Conservation (phyloP, 2,329 filamentous ascomycete species). For the Aaosphaeria pasadenensis region DNA sequence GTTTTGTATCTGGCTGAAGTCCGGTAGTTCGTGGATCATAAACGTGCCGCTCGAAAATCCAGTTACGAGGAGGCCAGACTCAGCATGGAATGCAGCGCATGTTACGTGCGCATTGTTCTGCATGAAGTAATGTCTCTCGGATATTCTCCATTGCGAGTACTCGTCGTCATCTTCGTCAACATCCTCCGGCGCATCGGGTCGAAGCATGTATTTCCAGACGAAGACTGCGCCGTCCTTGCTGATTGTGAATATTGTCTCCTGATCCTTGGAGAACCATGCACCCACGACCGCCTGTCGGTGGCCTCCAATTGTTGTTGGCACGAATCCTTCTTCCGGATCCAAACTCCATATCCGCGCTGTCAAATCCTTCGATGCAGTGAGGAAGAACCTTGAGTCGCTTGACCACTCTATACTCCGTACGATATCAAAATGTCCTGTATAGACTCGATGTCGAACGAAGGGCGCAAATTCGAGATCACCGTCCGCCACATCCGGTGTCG, state of each 20-base stretch:
- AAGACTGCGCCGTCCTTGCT: slow-evolving; percentile 98
- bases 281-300: slow-evolving; percentile 86
- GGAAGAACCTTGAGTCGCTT: slow-evolving; percentile 89
- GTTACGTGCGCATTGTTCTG: slow-evolving; percentile 83
- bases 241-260: slow-evolving; percentile 93
- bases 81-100: slow-evolving; percentile 85
- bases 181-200: slow-evolving; percentile 54
- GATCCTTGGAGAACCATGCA: slow-evolving; percentile 95
- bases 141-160: slow-evolving; percentile 84
- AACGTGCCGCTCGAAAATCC: slow-evolving; percentile 96
- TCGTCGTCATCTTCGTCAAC: slow-evolving; percentile 59
- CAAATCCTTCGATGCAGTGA: slow-evolving; percentile 87
- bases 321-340: slow-evolving; percentile 80
- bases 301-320: slow-evolving; percentile 83
- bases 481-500: slow-evolving; percentile 71
- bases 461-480: slow-evolving; percentile 86
- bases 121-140: slow-evolving; percentile 90
- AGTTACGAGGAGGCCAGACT: slow-evolving; percentile 87
- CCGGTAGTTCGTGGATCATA: slow-evolving; percentile 90
- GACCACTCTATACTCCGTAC: slow-evolving; percentile 92
- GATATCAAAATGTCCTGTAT: slow-evolving; percentile 84
- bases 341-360: slow-evolving; percentile 95
- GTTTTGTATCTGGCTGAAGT: slow-evolving; percentile 93
- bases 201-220: slow-evolving; percentile 77
- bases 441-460: slow-evolving; percentile 83